A percentile compares a stretch with the other conserved stretches of the same genome.
These are phyloP conservation scores for Sugiyamaella floridensis DNA, from an alignment of 805 yeast genomes.

Conservation along the genomic window DNA sequence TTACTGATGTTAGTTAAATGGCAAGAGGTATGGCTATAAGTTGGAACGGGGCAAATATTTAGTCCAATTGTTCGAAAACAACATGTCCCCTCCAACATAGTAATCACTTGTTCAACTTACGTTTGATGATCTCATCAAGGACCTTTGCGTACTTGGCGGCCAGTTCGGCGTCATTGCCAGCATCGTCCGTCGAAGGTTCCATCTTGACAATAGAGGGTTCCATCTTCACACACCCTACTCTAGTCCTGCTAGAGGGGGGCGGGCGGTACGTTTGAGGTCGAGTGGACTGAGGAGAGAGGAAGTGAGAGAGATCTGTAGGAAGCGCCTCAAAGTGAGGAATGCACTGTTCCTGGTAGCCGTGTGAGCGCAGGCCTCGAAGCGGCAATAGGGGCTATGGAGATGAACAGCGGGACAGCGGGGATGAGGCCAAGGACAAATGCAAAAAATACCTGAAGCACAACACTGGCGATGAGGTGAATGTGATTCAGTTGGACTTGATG, in stretches of 20 bases:
- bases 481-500: neutral
- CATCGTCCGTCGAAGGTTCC: neutral
- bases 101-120: constrained; percentile 13
- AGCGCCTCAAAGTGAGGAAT: neutral
- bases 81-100: constrained; percentile 1
- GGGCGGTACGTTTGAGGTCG: neutral
- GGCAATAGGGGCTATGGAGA: neutral
- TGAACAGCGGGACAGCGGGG: neutral
- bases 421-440: neutral
- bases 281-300: neutral
- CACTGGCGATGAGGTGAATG: no score
- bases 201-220: neutral
- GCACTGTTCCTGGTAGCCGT: neutral
- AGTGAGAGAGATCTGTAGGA: neutral
- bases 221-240: neutral
- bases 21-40: neutral
- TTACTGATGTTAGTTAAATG: constrained; percentile 31
- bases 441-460: no score
- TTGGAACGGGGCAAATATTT: no score
- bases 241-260: neutral
- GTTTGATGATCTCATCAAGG: constrained; percentile 26
- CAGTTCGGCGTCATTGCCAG: constrained; percentile 10
- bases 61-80: neutral
- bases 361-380: neutral
- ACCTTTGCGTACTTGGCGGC: constrained; percentile 25